Evolutionary conservation across 2,329 filamentous ascomycete genomes (phyloP).

Genomic region (Ophiosphaerella herpotricha): DNA sequence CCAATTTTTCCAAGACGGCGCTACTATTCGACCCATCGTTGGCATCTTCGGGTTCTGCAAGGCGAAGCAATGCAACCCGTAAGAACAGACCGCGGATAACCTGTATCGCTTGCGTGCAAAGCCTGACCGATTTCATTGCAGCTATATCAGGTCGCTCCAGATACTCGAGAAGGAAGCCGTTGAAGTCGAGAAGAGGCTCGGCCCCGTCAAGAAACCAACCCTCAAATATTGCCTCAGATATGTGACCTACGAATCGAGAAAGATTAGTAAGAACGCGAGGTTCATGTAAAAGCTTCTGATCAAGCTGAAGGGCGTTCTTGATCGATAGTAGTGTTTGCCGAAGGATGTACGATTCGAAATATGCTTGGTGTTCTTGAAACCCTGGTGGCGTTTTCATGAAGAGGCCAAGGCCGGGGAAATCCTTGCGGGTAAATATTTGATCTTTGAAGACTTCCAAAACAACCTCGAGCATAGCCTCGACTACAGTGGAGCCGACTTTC

Average conservation of each 20-base stretch:
- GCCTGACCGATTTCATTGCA: slow-evolving; percentile 80
- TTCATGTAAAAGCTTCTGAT: slow-evolving; percentile 75
- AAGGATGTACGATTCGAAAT: slow-evolving; percentile 90
- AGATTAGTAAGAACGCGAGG: slow-evolving; percentile 86
- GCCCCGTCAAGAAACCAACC: slow-evolving; percentile 95
- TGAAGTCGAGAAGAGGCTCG: slow-evolving; percentile 81
- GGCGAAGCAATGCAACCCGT: slow-evolving; percentile 74
- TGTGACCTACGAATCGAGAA: slow-evolving; percentile 76
- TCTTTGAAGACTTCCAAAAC: slow-evolving; percentile 81
- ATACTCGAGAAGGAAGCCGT: slow-evolving; percentile 83
- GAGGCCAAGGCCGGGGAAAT: slow-evolving; percentile 85
- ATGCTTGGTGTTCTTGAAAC: slow-evolving; percentile 91
- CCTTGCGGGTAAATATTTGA: slow-evolving; percentile 82
- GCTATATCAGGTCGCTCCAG: slow-evolving; percentile 84
- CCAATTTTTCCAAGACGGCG: slow-evolving; percentile 78
- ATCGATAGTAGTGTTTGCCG: slow-evolving; percentile 74
- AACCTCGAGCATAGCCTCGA: slow-evolving; percentile 78
- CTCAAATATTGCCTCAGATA: slow-evolving; percentile 90
- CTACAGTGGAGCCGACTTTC: slow-evolving; percentile 68
- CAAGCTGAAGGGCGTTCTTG: slow-evolving; percentile 69
- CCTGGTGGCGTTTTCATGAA: slow-evolving; percentile 89
- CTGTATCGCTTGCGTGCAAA: slow-evolving; percentile 82
- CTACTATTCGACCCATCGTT: slow-evolving; percentile 67
- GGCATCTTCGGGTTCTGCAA: slow-evolving; percentile 80
- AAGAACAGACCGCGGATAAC: slow-evolving; percentile 79